These are phyloP conservation scores for Penicillium palitans DNA, from an alignment of 2,329 filamentous ascomycete genomes.

Conservation along the genomic window DNA sequence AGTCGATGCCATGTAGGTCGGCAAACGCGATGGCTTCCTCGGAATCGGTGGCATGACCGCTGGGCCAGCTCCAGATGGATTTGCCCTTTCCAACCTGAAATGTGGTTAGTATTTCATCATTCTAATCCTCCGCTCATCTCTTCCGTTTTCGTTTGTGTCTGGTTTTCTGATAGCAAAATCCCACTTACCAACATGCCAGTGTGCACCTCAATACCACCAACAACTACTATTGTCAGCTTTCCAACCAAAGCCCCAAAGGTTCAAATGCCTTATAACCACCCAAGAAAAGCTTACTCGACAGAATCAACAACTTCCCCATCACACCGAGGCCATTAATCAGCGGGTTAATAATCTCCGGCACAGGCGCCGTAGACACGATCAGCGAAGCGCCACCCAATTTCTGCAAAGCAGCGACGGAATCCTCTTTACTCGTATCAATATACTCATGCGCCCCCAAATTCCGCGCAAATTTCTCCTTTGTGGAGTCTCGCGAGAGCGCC, in stretches of 20 bases:
- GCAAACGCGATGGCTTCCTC: conserved; percentile 51
- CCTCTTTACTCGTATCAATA: conserved; percentile 41
- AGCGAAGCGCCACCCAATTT: background rate
- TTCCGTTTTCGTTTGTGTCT: background rate
- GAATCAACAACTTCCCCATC: conserved; percentile 16
- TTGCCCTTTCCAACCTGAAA: background rate
- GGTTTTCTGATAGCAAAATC: too few species aligned
- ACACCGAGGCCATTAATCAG: conserved; percentile 24
- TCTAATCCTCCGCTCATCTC: background rate
- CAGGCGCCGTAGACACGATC: conserved; percentile 37
- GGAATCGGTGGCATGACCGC: conserved; percentile 53
- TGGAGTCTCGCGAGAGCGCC: background rate
- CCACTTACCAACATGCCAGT: background rate
- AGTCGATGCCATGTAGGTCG: conserved; percentile 52
- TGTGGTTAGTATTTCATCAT: background rate
- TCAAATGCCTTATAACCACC: background rate
- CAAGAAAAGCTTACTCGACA: background rate
- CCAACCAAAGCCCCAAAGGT: background rate
- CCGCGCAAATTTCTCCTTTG: conserved; percentile 40
- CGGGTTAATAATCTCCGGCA: conserved; percentile 34
- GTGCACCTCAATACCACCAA: background rate
- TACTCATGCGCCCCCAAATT: background rate
- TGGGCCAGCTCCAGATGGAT: conserved; percentile 45
- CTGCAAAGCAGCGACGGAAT: background rate
- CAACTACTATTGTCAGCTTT: background rate